Percentiles rank a stretch among this genome's conserved stretches.
These are phyloP conservation scores for Musa schizocarpa DNA, from an alignment of 176 grass and related monocot species.

Conservation along the genomic window DNA sequence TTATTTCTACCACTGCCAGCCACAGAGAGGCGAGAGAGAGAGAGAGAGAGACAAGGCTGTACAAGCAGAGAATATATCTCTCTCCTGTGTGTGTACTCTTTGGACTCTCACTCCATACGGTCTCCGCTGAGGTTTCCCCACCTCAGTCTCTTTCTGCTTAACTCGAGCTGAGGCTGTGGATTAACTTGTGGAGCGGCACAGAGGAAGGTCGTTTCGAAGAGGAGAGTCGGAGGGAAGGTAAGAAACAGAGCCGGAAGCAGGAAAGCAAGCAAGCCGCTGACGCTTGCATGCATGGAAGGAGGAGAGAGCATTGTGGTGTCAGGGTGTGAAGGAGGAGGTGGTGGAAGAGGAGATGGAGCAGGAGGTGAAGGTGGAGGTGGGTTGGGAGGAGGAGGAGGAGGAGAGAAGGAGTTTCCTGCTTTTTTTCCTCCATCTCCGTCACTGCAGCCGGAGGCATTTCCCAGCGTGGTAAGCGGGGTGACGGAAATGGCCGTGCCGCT, in stretches of 20 bases:
- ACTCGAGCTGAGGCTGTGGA: neutral
- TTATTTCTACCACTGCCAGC: neutral
- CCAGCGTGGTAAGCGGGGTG: conserved; percentile 7
- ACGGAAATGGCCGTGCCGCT: conserved; percentile 2
- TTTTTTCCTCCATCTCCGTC: conserved; percentile 51
- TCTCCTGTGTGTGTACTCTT: neutral
- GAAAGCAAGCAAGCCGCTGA: neutral
- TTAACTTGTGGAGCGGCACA: neutral
- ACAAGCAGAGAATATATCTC: neutral
- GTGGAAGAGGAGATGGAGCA: neutral
- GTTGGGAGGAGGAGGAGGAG: conserved; percentile 15
- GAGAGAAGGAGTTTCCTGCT: conserved; percentile 28
- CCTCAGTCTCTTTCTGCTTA: neutral
- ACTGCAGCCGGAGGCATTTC: conserved; percentile 22
- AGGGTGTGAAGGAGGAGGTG: conserved; percentile 17
- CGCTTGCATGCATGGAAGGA: conserved; percentile 22
- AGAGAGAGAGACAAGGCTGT: neutral
- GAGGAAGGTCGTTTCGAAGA: neutral
- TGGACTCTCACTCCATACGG: too few relatives aligned
- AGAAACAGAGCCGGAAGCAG: neutral
- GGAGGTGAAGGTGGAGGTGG: conserved; percentile 3
- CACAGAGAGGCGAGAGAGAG: neutral
- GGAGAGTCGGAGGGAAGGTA: neutral
- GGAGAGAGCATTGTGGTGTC: conserved; percentile 34
- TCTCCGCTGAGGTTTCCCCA: neutral